Base-by-base conservation (phyloP, 352 stramenopile genomes). In the Pythium angustatum region DNA sequence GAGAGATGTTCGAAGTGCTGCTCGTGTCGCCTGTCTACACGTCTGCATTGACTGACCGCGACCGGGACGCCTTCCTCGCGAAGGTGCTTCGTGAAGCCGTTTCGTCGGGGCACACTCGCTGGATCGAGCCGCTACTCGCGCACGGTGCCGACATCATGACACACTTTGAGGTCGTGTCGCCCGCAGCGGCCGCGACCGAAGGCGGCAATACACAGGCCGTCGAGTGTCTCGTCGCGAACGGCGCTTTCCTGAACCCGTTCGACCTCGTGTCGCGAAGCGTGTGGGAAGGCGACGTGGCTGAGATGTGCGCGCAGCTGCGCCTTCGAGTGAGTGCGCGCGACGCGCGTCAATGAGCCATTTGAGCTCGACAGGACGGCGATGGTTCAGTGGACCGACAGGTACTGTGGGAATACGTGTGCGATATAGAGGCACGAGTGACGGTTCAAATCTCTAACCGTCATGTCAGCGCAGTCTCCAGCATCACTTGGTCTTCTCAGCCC, bases 1-100 rank as follows among this genome's bases (percentile, higher is more conserved):
- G 47, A 21, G 53, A 60, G 34, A 50, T 60, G 34, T 12, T 50
- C 11, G 53, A 60, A 24, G 17, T 50, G 10, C 17, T 60, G 22
- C 10, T 60, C 21, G 5, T 24, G 6, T 60, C 53, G 53, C 53
- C 3, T 19, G 9, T 47, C 1, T 60, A 51, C 53, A 26, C 36
- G 5, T 14, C 22, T 2, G 10, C 2, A 10, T 8, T 60, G 34
- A 40, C 3, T 8, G 19, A 48, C 24, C 6, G 19, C 7, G 28
- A 60, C 22, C 53, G 38, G 19, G 2, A 60, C 3, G 17, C 7
- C 24, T 17, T 26, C 8, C n/a, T 60, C 9, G 53, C 53, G 5
- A 12, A 30, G 3, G n/a, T 28, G 26, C 53, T 60, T 15, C 36
- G 36, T 15, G 22, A 38, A 12, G 53, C 53, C 5, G 26, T 33